These are phyloP conservation scores for Rhynchosporium graminicola DNA, from an alignment of 2,329 filamentous ascomycete genomes.

Conservation along the genomic window DNA sequence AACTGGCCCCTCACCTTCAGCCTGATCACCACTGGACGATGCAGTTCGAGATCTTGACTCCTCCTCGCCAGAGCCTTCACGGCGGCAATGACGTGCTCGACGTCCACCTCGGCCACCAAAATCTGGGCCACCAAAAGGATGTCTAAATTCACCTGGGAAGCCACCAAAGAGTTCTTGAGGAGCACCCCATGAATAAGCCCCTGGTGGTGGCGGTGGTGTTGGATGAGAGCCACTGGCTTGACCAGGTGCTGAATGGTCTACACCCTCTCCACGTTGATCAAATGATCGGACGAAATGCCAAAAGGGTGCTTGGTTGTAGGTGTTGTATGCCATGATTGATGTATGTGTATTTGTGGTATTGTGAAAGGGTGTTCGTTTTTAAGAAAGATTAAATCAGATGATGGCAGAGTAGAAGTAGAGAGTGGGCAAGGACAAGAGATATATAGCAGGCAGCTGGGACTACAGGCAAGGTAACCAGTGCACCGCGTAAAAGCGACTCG, in stretches of 20 bases:
- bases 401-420: slow-evolving; percentile 16
- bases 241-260: slow-evolving; percentile 33
- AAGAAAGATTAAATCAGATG: slow-evolving; percentile 23
- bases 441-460: slow-evolving; percentile 24
- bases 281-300: slow-evolving; percentile 38
- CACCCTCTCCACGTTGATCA: slow-evolving; percentile 35
- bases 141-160: slow-evolving; percentile 28
- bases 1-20: slow-evolving; percentile 17
- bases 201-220: slow-evolving; percentile 24
- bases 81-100: slow-evolving; percentile 24
- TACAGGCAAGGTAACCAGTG: slow-evolving; percentile 18
- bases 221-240: slow-evolving; percentile 10
- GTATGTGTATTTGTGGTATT: slow-evolving; percentile 22
- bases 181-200: slow-evolving; percentile 30
- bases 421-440: slow-evolving; percentile 20
- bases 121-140: slow-evolving; percentile 29
- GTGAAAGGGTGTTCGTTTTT: slow-evolving; percentile 23
- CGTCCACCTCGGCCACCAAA: slow-evolving; percentile 17
- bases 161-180: slow-evolving; percentile 21
- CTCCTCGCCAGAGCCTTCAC: slow-evolving; percentile 18
- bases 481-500: slow-evolving; percentile 15
- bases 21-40: slow-evolving; percentile 19
- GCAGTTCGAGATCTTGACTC: slow-evolving; percentile 21
- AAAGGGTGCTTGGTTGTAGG: slow-evolving; percentile 36
- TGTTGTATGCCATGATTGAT: slow-evolving; percentile 38